A percentile compares a stretch with the other conserved stretches of the same genome.
Evolutionary conservation across 768 basidiomycete species (phyloP).

Genomic region (Lentinula edodes): DNA sequence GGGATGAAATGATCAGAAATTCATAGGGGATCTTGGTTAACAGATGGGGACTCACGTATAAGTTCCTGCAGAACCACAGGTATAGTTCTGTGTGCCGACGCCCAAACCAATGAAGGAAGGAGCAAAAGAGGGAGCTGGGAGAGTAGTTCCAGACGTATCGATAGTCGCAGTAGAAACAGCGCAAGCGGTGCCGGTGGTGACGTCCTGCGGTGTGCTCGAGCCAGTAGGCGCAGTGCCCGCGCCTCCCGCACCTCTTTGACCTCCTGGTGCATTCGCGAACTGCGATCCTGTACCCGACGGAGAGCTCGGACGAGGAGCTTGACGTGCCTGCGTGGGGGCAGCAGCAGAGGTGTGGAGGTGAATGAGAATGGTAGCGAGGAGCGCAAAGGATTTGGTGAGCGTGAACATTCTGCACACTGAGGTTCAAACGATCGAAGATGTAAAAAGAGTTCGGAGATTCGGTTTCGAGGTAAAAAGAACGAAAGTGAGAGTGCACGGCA

Average conservation of each 20-base stretch:
- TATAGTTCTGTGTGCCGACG: slow-evolving; percentile 52
- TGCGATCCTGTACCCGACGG: neutral
- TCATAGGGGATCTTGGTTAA: neutral
- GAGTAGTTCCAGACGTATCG: slow-evolving; percentile 18
- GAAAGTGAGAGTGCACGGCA: neutral
- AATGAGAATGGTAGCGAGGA: neutral
- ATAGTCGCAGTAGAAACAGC: slow-evolving; percentile 18
- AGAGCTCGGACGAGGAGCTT: neutral
- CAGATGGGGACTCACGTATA: slow-evolving; percentile 33
- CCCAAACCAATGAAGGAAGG: slow-evolving; percentile 40
- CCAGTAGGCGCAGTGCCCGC: neutral
- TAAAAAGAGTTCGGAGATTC: neutral
- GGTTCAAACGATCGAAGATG: neutral
- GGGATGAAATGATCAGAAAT: neutral
- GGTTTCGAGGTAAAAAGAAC: neutral
- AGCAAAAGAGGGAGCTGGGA: slow-evolving; percentile 28
- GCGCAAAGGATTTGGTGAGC: neutral
- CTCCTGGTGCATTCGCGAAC: neutral
- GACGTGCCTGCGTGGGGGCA: neutral
- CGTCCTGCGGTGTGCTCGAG: slow-evolving; percentile 12
- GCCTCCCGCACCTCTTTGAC: neutral
- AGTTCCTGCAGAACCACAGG: slow-evolving; percentile 36
- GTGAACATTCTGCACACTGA: neutral
- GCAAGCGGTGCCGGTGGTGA: neutral
- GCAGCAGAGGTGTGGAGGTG: neutral